Evolutionary conservation across 371 early-diverging fungal species (phyloP).

Genomic region (Rhizomucor pusillus): DNA sequence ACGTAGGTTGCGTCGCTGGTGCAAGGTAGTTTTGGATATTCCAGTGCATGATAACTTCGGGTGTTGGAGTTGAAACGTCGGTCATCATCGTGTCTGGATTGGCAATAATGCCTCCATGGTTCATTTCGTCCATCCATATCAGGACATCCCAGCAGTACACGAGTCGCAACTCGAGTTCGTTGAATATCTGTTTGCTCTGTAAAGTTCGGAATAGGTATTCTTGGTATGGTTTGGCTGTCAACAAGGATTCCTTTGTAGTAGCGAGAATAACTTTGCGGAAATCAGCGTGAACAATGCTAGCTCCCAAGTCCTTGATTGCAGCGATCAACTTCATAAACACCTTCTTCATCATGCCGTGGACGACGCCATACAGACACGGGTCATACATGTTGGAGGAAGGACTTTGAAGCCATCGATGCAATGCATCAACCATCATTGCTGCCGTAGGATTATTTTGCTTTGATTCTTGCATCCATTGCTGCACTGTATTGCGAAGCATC

Average conservation of each 20-base stretch:
- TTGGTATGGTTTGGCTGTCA: constrained; percentile 70
- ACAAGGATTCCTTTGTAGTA: constrained; percentile 74
- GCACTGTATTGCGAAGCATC: constrained; percentile 75
- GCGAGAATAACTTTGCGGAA: constrained; percentile 78
- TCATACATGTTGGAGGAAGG: constrained; percentile 79
- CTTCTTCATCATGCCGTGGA: constrained; percentile 88
- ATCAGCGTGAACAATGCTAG: constrained; percentile 75
- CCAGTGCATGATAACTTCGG: constrained; percentile 76
- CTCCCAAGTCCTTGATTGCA: constrained; percentile 77
- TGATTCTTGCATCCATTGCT: constrained; percentile 66
- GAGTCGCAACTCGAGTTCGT: constrained; percentile 62
- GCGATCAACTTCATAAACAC: constrained; percentile 80
- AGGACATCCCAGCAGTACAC: constrained; percentile 76
- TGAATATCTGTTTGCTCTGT: constrained; percentile 71
- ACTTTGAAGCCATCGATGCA: constrained; percentile 88
- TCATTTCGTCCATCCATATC: constrained; percentile 91
- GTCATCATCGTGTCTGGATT: background rate
- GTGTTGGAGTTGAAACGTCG: background rate
- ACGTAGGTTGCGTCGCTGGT: constrained; percentile 62
- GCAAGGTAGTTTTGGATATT: constrained; percentile 88
- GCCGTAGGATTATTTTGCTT: constrained; percentile 52
- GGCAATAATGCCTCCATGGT: constrained; percentile 76
- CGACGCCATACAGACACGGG: constrained; percentile 72
- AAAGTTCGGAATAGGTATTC: constrained; percentile 73
- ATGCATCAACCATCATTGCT: constrained; percentile 74